These are phyloP conservation scores for Pulveroboletus sp. DNA, from an alignment of 768 basidiomycete species.

Conservation along the genomic window DNA sequence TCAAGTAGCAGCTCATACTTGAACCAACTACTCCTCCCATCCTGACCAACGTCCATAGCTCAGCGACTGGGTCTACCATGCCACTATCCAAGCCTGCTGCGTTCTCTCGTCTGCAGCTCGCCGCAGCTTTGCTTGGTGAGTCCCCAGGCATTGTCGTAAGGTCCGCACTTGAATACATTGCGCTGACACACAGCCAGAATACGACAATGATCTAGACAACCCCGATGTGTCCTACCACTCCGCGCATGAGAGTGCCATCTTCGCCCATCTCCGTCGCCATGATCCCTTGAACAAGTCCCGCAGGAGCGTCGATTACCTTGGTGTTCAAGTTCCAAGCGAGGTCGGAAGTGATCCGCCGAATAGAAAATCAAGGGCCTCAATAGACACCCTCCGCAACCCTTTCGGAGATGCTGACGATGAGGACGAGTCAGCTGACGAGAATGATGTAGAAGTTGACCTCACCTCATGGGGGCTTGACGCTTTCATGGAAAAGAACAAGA, in stretches of 20 bases:
- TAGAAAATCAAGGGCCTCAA: conserved; percentile 50
- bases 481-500: conserved; percentile 68
- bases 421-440: conserved; percentile 45
- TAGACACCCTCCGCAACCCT: conserved; percentile 66
- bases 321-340: conserved; percentile 63
- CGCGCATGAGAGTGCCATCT: conserved; percentile 82
- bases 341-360: conserved; percentile 47
- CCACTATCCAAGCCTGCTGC: conserved; percentile 31
- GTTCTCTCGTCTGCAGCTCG: conserved; percentile 83
- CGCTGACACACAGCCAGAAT: conserved; percentile 46
- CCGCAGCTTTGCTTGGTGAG: conserved; percentile 80
- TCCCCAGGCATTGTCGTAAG: conserved; percentile 4
- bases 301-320: conserved; percentile 60
- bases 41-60: not conserved
- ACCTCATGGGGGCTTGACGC: conserved; percentile 81
- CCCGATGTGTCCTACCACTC: conserved; percentile 55
- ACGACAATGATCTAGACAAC: conserved; percentile 81
- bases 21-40: not conserved
- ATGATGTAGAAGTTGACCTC: conserved; percentile 68
- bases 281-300: conserved; percentile 47
- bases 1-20: not conserved
- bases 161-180: not conserved
- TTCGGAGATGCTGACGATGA: conserved; percentile 62
- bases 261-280: conserved; percentile 65
- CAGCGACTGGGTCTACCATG: conserved; percentile 6